Evolutionary conservation across 768 basidiomycete species (phyloP), one percentile per base, ranked within the genome.

Genomic region (Chiua virens): DNA sequence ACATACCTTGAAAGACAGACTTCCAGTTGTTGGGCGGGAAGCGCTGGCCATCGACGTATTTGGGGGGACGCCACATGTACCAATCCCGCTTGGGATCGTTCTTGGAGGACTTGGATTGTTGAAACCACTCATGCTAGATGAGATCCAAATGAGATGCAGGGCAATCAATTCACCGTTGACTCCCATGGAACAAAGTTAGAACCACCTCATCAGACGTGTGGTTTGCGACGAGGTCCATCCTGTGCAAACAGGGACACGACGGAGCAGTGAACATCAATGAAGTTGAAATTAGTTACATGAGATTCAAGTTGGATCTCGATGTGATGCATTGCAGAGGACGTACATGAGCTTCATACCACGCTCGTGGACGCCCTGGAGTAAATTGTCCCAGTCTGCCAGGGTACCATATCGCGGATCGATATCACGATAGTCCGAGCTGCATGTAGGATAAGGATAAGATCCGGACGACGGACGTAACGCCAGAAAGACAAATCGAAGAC

Each of bases 181-280:
- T 41, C 41, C 5, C 20, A 44, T 18, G 59, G 43, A 43, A 21
- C 28, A 47, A 36, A 8, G 32, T 14, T 40, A 35, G 35, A 28
- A 25, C 30, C 35, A 81, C 84, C 76, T 85, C 78, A 66, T 83
- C 77, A 0, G 86, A 87, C 4, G 80, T 80, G 62, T 88, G 87
- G 64, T 89, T 89, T 9, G 84, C 82, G 23, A 89, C 88, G 2
- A 90, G 77, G 61, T 90, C 87, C 82, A 87, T 86, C 69, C 85
- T 86, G 63, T 42, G 55, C 43, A 48, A 35, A 42, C 34, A 45
- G 49, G 47, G 42, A 58, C 47, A 46, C 36, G 42, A 49, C 18
- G 30, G 36, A 30, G 27, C 18, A 43, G 42, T 34, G 22, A 39
- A 55, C 35, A n/a, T 37, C 14, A 50, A 37, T 28, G 27, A 28